These are phyloP conservation scores for Sherardia arvensis DNA, from an alignment of 257 asterid species.

Conservation along the genomic window DNA sequence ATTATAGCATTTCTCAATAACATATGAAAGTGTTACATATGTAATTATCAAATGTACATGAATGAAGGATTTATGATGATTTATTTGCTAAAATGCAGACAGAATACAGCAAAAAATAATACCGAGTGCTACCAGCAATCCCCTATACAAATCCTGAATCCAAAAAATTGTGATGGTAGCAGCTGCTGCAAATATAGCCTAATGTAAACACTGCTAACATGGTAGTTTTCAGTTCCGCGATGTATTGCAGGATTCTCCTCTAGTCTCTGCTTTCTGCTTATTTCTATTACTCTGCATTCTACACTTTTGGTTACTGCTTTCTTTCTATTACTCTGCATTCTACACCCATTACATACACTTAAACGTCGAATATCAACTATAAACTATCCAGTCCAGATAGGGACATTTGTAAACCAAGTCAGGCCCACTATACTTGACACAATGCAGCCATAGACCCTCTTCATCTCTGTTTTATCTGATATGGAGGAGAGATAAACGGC, in stretches of 20 bases:
- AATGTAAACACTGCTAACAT: neutral
- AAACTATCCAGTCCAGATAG: conserved; percentile 66
- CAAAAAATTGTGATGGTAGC: too few species aligned
- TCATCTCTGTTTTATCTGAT: conserved; percentile 75
- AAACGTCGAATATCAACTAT: conserved; percentile 7
- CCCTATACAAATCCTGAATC: too few species aligned
- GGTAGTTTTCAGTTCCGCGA: neutral
- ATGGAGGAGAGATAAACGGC: neutral
- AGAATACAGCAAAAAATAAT: too few species aligned
- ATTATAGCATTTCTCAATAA: too few species aligned
- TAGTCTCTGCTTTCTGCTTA: neutral
- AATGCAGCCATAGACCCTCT: conserved; percentile 90
- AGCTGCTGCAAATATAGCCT: too few species aligned
- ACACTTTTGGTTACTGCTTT: too few species aligned
- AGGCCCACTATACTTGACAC: conserved; percentile 72
- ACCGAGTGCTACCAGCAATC: too few species aligned
- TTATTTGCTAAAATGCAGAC: too few species aligned
- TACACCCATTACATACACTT: neutral
- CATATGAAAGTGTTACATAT: too few species aligned
- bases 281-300: neutral
- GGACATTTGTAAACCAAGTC: conserved; percentile 82
- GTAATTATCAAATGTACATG: too few species aligned
- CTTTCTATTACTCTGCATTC: too few species aligned
- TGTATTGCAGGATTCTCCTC: neutral
- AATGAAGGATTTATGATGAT: too few species aligned